Evolutionary conservation across 768 basidiomycete species (phyloP), one percentile per base, ranked within the genome.

Genomic region (Russula lepida): DNA sequence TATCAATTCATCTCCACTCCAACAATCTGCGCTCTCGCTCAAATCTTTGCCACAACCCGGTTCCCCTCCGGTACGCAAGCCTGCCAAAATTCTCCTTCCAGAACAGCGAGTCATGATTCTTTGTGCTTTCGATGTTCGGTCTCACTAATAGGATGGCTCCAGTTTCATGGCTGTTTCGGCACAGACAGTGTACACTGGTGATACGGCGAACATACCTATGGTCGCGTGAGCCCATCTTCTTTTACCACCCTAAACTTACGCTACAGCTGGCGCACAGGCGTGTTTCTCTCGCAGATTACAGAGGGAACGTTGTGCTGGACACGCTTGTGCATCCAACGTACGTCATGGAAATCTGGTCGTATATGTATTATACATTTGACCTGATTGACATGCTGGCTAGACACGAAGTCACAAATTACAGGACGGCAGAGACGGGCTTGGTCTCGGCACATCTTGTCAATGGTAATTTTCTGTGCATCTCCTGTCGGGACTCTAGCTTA

Each of bases 321-420:
- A 79, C 78, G 39, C 78, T 73, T 67, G 81, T 84, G 50, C 77
- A 73, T 21, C 82, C 82, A 48, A 81, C 79, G 81, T 83, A 64
- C 30, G 43, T 56, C 39, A 39, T 33, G 13, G 52, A 25, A 13
- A n/a, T 19, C 4, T 62, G 17, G 13, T 21, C 25, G 35, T n/a
- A 28, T 46, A 23, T 25, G 13, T n/a, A 35, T 13, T n/a, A 28
- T 46, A 23, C 30, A 19, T n/a, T 43, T 13, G n/a, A 23, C 28
- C n/a, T 39, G 33, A 41, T 55, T 53, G 21, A 43, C 17, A n/a
- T 41, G 17, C 52, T 43, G 39, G 21, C n/a, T 61, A 83, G 82
- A 6, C 78, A 80, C 60, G 69, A 69, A 12, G 74, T 83, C 48
- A 73, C 74, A 41, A 78, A 82, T 65, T 80, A 80, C 63, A 71